Evolutionary conservation across 2,329 filamentous ascomycete genomes (phyloP), one percentile per base, ranked within the genome.

Genomic region (Cryoendolithus antarcticus): DNA sequence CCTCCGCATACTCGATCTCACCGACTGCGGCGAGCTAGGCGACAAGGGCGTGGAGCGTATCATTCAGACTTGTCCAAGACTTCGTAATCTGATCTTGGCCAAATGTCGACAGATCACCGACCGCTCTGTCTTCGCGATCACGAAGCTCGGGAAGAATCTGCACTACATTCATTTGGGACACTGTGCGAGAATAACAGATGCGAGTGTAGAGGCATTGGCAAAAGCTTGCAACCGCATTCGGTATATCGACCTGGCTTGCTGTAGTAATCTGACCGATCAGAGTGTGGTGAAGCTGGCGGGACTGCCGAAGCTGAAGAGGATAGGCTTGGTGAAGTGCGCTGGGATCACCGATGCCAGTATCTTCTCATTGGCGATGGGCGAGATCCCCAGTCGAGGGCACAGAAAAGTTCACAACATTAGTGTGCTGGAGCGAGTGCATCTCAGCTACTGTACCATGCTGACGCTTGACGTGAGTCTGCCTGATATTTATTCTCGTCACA

Each of bases 241-340:
- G 39, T 98, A 98, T 59, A 98, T 98, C 47, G 91, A 98, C 57
- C 67, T 98, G 32, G 91, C 91, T n/a, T 96, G 91, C 64, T 98
- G 91, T 62, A 75, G 74, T 9, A 79, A 85, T 50, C 67, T 98
- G 44, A 96, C 91, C 0, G 91, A 98, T 52, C 71, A 73, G 8
- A 95, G 88, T 13, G 82, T 98, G 10, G 81, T 74, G 45, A 80
- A 85, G 47, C 69, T 98, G 30, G 88, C 91, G 4, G 76, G 75
- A 10, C 71, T 98, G 4, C 91, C 91, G 3, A 98, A 98, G 61
- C 68, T 98, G 38, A 88, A 94, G 66, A 74, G 91, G 30, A 94
- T 98, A 44, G 91, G 91, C 1, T 65, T 98, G 38, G 91, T 98
- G 39, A 98, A 98, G 62, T 98, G 91, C 55, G 77, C 77, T 44